Evolutionary conservation across 176 grass and related monocot genomes (phyloP).

Genomic region (Chrysopogon serrulatus): DNA sequence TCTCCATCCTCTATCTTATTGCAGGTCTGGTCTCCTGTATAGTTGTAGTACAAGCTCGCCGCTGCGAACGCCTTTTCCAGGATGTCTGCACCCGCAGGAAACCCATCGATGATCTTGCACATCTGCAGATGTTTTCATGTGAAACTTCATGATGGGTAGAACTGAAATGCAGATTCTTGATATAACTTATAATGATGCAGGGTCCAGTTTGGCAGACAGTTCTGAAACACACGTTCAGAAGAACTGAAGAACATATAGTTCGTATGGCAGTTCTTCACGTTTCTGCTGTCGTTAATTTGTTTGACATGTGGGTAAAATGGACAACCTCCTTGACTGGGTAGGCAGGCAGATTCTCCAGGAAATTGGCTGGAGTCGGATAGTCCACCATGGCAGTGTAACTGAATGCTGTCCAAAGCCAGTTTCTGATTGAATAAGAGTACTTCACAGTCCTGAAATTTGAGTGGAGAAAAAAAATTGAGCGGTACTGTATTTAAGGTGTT

Average conservation of each 20-base stretch:
- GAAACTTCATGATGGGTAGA: neutral
- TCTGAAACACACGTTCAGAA: neutral
- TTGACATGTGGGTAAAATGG: neutral
- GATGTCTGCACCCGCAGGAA: conserved; percentile 34
- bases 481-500: neutral
- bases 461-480: neutral
- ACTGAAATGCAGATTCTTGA: neutral
- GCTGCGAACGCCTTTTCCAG: conserved; percentile 67
- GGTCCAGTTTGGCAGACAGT: neutral
- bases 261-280: neutral
- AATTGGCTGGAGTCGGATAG: conserved; percentile 75
- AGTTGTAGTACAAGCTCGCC: conserved; percentile 87
- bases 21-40: conserved; percentile 64
- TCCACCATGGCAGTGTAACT: conserved; percentile 79
- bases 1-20: conserved; percentile 50
- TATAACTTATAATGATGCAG: neutral
- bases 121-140: conserved; percentile 47
- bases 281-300: neutral
- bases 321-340: conserved; percentile 80
- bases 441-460: conserved; percentile 40
- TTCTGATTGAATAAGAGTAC: conserved; percentile 30
- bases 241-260: neutral
- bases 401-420: conserved; percentile 78
- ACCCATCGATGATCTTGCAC: conserved; percentile 75
- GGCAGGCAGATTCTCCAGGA: conserved; percentile 69